A percentile compares a stretch with the other conserved stretches of the same genome.
Evolutionary conservation across 2,329 filamentous ascomycete genomes (phyloP).

Genomic region (Xylaria polymorpha): DNA sequence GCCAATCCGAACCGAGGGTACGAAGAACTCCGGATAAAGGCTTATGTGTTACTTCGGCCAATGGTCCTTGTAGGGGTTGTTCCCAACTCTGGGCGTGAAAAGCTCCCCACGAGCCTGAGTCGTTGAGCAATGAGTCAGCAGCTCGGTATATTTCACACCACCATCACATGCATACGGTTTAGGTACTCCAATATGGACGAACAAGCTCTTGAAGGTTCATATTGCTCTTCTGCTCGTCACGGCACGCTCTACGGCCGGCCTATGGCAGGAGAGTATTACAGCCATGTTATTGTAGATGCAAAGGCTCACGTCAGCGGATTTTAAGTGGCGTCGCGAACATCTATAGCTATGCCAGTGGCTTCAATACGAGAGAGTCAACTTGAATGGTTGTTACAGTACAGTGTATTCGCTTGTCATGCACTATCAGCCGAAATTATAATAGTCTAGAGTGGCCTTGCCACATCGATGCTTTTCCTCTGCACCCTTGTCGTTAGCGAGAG

Average conservation of each 20-base stretch:
- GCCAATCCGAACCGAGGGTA: neutral
- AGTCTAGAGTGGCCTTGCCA: too few species aligned
- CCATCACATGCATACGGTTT: neutral
- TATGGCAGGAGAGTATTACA: neutral
- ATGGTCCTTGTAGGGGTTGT: neutral
- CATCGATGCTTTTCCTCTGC: neutral
- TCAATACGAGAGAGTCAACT: neutral
- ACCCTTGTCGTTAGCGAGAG: neutral
- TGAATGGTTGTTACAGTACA: neutral
- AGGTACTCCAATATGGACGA: neutral
- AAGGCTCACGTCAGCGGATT: slow-evolving; percentile 1
- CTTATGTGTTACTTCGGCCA: neutral
- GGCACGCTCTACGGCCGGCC: neutral
- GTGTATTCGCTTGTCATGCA: too few species aligned
- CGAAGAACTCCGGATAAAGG: neutral
- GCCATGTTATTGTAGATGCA: neutral
- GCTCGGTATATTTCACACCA: neutral
- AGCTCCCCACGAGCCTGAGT: neutral
- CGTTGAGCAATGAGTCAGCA: neutral
- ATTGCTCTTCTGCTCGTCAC: neutral
- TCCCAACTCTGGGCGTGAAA: neutral
- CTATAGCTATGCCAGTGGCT: neutral
- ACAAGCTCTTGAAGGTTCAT: neutral
- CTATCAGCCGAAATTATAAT: too few species aligned
- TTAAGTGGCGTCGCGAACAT: neutral